These are phyloP conservation scores for Tympanopsis confertula DNA, from an alignment of 2,329 filamentous ascomycete species.

Conservation along the genomic window DNA sequence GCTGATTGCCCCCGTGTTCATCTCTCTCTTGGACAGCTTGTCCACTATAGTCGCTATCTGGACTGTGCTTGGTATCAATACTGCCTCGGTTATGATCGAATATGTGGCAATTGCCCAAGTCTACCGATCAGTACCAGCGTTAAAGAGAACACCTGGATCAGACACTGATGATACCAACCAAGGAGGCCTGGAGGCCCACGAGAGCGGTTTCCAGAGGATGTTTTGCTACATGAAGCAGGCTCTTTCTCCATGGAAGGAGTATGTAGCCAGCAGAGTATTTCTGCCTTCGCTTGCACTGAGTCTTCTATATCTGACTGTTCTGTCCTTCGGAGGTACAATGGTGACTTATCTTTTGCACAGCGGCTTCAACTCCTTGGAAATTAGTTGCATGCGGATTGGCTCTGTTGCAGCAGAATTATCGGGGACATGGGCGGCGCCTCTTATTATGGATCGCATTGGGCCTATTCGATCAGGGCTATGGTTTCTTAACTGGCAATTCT, in stretches of 20 bases:
- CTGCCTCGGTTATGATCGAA: conserved; percentile 32
- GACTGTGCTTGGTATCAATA: conserved; percentile 35
- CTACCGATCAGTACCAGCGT: conserved; percentile 1
- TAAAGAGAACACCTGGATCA: not conserved
- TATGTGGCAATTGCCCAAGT: conserved; percentile 38
- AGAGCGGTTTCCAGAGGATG: no score
- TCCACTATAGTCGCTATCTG: conserved; percentile 35
- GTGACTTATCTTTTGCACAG: conserved; percentile 47
- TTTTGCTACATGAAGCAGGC: conserved; percentile 8
- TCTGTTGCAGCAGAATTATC: conserved; percentile 43
- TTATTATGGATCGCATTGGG: conserved; percentile 40
- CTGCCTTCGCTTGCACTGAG: conserved; percentile 47
- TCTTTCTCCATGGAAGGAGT: conserved; percentile 22
- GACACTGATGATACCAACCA: no score
- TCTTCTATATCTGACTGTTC: conserved; percentile 49
- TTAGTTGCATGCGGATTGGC: conserved; percentile 39
- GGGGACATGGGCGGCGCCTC: conserved; percentile 48
- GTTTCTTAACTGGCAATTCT: conserved; percentile 59
- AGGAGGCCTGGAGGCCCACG: no score
- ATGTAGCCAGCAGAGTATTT: conserved; percentile 41
- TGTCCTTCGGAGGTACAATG: conserved; percentile 50
- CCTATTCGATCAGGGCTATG: conserved; percentile 57
- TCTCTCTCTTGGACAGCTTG: conserved; percentile 32
- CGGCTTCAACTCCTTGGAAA: conserved; percentile 35
- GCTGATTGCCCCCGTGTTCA: conserved; percentile 36